phyloP scores from a whole-genome alignment of 345 rosid genomes.

The Balakata baccata region DNA sequence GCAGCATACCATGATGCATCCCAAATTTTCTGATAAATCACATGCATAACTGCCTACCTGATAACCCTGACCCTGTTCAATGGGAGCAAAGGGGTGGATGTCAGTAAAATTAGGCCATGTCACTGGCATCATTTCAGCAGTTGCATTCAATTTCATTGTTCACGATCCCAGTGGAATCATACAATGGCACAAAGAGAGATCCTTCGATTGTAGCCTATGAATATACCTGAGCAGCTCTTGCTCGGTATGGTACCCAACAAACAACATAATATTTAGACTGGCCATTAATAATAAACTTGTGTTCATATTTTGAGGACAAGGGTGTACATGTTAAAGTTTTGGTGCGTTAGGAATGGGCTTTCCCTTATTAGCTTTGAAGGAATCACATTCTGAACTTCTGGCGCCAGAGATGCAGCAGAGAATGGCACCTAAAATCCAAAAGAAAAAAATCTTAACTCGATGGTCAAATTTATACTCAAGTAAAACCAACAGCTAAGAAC shows the following conservation, averaged over 20 bases:
- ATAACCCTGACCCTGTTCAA: conserved; percentile 78
- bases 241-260: conserved; percentile 78
- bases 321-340: conserved; percentile 77
- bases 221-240: conserved; percentile 91
- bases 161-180: conserved; percentile 99
- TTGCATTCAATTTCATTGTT: conserved; percentile 97
- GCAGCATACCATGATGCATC: neutral
- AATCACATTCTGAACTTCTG: conserved; percentile 67
- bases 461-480: conserved; percentile 7
- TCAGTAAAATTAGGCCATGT: conserved; percentile 85
- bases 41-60: conserved; percentile 49
- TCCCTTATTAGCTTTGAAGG: conserved; percentile 70
- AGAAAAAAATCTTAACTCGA: conserved; percentile 10
- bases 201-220: conserved; percentile 73
- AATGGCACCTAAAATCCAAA: conserved; percentile 60
- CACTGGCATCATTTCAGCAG: conserved; percentile 97
- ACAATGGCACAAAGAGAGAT: conserved; percentile 96
- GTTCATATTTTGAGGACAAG: conserved; percentile 21
- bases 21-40: neutral
- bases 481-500: conserved; percentile 8
- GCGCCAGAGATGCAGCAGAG: conserved; percentile 82
- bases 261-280: conserved; percentile 27
- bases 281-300: conserved; percentile 11
- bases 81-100: conserved; percentile 89
- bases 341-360: conserved; percentile 72